Conservation (phyloP, 1,284 basidiomycete genomes). For the Xanthoconium separans region DNA sequence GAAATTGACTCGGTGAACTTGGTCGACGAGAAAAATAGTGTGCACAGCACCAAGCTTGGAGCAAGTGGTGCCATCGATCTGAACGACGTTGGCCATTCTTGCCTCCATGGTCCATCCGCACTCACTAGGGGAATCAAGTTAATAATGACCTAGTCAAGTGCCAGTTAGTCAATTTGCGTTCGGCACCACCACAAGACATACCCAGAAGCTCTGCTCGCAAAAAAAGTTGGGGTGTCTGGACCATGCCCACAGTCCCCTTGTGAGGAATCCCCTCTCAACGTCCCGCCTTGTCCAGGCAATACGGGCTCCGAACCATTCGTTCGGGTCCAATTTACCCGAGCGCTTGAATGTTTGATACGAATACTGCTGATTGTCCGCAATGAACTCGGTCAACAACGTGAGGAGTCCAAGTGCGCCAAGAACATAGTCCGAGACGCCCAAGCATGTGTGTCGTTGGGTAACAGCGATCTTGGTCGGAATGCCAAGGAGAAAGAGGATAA, state of each 20-base stretch:
- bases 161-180: not conserved
- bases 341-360: conserved; percentile 83
- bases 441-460: conserved; percentile 52
- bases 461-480: conserved; percentile 58
- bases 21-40: conserved; percentile 75
- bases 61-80: conserved; percentile 42
- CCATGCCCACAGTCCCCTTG: conserved; percentile 83
- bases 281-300: conserved; percentile 67
- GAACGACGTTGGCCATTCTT: conserved; percentile 22
- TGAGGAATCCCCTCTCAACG: conserved; percentile 80
- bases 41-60: conserved; percentile 58
- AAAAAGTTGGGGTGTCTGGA: conserved; percentile 90
- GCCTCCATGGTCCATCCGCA: conserved; percentile 39
- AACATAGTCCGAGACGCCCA: conserved; percentile 65
- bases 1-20: conserved; percentile 81
- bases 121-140: conserved; percentile 65
- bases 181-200: conserved; percentile 34
- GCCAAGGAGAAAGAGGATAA: conserved; percentile 76
- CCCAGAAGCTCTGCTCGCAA: conserved; percentile 90
- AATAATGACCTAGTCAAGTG: conserved; percentile 54
- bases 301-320: conserved; percentile 66
- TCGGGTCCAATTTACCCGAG: conserved; percentile 40
- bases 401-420: conserved; percentile 60
- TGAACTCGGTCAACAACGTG: conserved; percentile 70
- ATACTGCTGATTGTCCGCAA: conserved; percentile 90